Percentiles rank a stretch among this genome's conserved stretches.
These are phyloP conservation scores for Amborella trichopoda DNA, from an alignment of 164 flowering plant species.

Conservation along the genomic window DNA sequence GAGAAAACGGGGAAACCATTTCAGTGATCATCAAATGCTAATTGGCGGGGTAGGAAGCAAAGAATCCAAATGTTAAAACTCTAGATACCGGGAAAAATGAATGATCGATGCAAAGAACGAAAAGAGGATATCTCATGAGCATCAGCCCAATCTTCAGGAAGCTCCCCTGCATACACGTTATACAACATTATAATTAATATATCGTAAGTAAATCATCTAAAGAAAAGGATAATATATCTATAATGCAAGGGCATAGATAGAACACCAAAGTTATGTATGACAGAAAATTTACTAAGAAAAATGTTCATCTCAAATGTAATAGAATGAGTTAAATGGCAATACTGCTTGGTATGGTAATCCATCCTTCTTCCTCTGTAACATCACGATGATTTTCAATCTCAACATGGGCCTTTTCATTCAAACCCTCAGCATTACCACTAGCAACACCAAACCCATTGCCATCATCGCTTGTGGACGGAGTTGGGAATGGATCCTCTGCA, in stretches of 20 bases:
- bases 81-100: conserved; percentile 80
- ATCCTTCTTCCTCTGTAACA: conserved; percentile 80
- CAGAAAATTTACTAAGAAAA: neutral
- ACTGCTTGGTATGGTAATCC: conserved; percentile 77
- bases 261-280: neutral
- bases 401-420: conserved; percentile 18
- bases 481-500: conserved; percentile 50
- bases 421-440: conserved; percentile 14
- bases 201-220: neutral
- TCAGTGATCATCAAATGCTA: neutral
- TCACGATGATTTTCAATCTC: conserved; percentile 32
- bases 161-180: conserved; percentile 40
- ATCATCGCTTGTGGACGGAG: conserved; percentile 17
- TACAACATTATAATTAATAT: neutral
- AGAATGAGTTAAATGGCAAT: conserved; percentile 13
- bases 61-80: conserved; percentile 3
- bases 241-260: neutral
- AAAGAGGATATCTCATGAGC: conserved; percentile 54
- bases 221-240: neutral
- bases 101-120: conserved; percentile 61
- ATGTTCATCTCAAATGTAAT: neutral
- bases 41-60: conserved; percentile 4
- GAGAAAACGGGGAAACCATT: conserved; percentile 5
- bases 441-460: conserved; percentile 19
- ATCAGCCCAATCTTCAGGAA: conserved; percentile 67